A percentile compares a stretch with the other conserved stretches of the same genome.
These are phyloP conservation scores for Penicillium sp. DNA, from an alignment of 2,329 filamentous ascomycete species.

Conservation along the genomic window DNA sequence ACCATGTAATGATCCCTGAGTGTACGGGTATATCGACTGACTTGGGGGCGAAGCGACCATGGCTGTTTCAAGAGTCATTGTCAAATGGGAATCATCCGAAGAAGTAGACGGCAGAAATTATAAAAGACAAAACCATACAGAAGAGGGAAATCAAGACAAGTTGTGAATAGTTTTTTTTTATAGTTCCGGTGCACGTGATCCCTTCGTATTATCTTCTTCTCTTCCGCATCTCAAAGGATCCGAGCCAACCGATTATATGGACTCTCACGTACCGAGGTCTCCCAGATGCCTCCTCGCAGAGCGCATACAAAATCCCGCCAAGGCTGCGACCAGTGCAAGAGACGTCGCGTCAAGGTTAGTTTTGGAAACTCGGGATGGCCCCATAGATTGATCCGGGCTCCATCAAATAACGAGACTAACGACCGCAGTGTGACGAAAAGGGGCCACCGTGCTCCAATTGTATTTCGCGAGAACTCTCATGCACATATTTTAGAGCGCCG, in stretches of 20 bases:
- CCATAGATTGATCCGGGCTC: not conserved
- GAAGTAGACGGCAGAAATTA: not conserved
- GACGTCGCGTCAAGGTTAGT: conserved; percentile 40
- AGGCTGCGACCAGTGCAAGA: conserved; percentile 42
- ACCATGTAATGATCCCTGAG: not conserved
- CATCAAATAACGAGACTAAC: conserved; percentile 11
- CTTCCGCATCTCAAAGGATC: not conserved
- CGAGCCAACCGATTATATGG: conserved; percentile 8
- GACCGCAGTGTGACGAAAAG: conserved; percentile 38
- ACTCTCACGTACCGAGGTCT: not conserved
- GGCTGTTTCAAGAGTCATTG: too few species aligned
- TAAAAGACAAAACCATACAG: not conserved
- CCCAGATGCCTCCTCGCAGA: conserved; percentile 36
- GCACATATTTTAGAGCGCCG: conserved; percentile 26
- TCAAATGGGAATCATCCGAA: not conserved
- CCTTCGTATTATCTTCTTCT: not conserved
- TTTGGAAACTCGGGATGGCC: not conserved
- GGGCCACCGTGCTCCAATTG: conserved; percentile 41
- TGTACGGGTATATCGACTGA: not conserved
- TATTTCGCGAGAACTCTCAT: conserved; percentile 33
- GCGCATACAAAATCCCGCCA: conserved; percentile 43
- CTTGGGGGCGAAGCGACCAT: not conserved
- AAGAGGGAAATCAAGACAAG: not conserved
- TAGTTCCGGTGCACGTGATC: conserved; percentile 5
- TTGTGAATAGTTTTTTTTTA: not conserved